Conservation (phyloP, 2,329 filamentous ascomycete species). For the Aspergillus ibericus region DNA sequence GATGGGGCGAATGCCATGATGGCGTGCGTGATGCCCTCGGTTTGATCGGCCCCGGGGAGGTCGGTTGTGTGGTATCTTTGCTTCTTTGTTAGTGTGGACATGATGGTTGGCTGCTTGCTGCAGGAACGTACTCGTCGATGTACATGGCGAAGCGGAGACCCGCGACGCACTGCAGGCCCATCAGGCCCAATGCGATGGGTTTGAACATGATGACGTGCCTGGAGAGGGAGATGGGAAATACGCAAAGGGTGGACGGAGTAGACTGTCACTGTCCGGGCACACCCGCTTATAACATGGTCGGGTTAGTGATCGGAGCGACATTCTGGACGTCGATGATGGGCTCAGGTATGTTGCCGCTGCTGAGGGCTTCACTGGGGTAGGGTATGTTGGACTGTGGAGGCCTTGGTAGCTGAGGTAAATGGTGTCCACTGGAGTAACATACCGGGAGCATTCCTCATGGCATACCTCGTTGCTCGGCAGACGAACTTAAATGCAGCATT, state of each 20-base stretch:
- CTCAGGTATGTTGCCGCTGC: background rate
- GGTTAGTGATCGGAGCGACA: background rate
- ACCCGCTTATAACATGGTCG: no score
- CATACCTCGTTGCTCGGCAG: background rate
- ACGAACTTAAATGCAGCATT: background rate
- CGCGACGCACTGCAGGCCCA: constrained; percentile 31
- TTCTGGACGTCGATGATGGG: background rate
- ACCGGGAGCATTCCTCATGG: background rate
- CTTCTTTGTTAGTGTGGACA: constrained; percentile 13
- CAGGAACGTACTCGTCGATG: constrained; percentile 47
- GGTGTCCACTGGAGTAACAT: background rate
- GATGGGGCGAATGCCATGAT: constrained; percentile 58
- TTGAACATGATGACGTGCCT: constrained; percentile 26
- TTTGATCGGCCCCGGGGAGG: constrained; percentile 36
- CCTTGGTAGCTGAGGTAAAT: background rate
- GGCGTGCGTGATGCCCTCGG: constrained; percentile 54
- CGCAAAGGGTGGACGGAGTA: no score
- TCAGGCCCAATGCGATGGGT: constrained; percentile 26
- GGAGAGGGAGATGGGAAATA: no score
- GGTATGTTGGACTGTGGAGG: no score
- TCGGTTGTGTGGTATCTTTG: constrained; percentile 44
- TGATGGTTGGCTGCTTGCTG: rapidly evolving
- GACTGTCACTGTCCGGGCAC: no score
- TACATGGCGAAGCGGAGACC: constrained; percentile 46
- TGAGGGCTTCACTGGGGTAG: no score